Base-by-base conservation (phyloP, 75 land plant species). In the Sequoia sempervirens region DNA sequence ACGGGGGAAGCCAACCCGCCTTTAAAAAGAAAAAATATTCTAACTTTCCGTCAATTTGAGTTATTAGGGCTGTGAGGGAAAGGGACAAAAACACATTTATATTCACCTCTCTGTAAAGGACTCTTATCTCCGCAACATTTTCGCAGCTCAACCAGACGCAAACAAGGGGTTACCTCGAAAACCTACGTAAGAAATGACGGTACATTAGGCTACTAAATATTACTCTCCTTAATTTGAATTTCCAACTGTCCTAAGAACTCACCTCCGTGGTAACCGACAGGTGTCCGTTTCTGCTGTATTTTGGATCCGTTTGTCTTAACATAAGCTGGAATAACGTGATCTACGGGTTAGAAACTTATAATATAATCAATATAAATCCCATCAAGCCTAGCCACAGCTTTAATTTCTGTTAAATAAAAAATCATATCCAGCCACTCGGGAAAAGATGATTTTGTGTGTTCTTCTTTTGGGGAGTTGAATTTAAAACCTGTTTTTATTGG, bases 151-250 rank as follows among this genome's bases (percentile, higher is more conserved):
- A 90, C 95, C 56, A 93, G 92, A 84, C 82, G 88, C 75, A 93
- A 64, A 37, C 92, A 89, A 41, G 93, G 87, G 15, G 88, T 89
- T 23, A 93, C 85, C 87, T 93, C 95, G 78, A 92, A 88, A 10
- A 93, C 89, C 95, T 93, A 0, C 4, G 28, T 14, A 10, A 10
- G 0, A 18, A n/a, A 26, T 30, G 2, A n/a, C 28, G 13, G 1
- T 3, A 30, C 11, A 47, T n/a, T 6, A n/a, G n/a, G n/a, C n/a
- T n/a, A 47, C 17, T 26, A 34, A 45, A 50, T 13, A 36, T 43
- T 2, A 43, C 13, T 72, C 46, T 32, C 12, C 36, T 70, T 32
- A 70, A 61, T 12, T 28, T 23, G 11, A 34, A 34, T 3, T 9
- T 30, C 2, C 12, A 10, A 7, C 2, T 11, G 47, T 10, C 10